Evolutionary conservation across 2,329 filamentous ascomycete genomes (phyloP).

Genomic region (Pseudogymnoascus sp.): DNA sequence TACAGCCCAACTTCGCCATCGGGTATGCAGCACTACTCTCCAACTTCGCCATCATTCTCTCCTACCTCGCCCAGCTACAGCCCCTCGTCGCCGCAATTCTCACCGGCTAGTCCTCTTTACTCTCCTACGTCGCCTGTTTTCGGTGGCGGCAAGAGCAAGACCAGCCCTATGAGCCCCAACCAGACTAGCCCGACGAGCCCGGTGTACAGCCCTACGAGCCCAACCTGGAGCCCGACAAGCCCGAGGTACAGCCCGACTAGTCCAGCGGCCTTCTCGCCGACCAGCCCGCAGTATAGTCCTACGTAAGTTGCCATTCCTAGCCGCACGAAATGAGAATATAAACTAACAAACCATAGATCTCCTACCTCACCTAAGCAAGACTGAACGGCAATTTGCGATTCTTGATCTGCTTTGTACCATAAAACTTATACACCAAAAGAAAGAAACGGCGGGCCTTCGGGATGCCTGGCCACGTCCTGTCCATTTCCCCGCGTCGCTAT

Average conservation of each 20-base stretch:
- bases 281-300: constrained; percentile 72
- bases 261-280: constrained; percentile 34
- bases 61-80: constrained; percentile 40
- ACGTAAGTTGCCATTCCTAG: not conserved
- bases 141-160: constrained; percentile 12
- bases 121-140: constrained; percentile 23
- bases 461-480: not conserved
- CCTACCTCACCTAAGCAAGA: constrained; percentile 34
- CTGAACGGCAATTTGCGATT: constrained; percentile 17
- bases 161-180: constrained; percentile 10
- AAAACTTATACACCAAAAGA: not conserved
- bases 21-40: constrained; percentile 17
- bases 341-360: constrained; percentile 23
- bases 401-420: constrained; percentile 10
- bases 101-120: constrained; percentile 20
- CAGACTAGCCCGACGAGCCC: constrained; percentile 20
- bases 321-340: not conserved
- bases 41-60: constrained; percentile 25
- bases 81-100: constrained; percentile 24
- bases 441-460: not conserved
- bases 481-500: not conserved
- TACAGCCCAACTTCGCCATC: constrained; percentile 22
- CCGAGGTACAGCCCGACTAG: constrained; percentile 28
- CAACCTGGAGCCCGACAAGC: constrained; percentile 20
- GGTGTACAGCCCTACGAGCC: constrained; percentile 17